Conservation (phyloP, 345 rosid species). For the Corymbia maculata region DNA sequence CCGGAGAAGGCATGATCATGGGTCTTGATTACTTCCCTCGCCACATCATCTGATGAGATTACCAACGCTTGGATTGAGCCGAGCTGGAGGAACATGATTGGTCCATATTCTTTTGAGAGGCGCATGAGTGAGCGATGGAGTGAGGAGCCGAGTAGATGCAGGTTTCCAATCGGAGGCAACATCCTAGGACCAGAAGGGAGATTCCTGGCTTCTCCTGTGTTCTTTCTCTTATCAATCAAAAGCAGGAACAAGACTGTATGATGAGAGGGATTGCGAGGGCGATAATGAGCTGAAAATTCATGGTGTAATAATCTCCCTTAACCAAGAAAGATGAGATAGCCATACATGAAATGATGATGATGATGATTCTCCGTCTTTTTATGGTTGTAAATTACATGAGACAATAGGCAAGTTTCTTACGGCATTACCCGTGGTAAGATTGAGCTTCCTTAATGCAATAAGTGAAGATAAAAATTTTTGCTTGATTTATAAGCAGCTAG, state of each 20-base stretch:
- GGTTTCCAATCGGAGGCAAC: conserved; percentile 29
- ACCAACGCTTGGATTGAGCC: conserved; percentile 26
- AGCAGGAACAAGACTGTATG: background rate
- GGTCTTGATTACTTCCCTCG: conserved; percentile 16
- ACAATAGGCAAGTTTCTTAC: background rate
- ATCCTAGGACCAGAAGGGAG: conserved; percentile 27
- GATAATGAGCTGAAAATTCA: background rate
- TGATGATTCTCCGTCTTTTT: background rate
- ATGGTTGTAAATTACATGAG: background rate
- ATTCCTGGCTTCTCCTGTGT: background rate
- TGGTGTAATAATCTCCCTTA: background rate
- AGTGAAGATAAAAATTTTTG: background rate
- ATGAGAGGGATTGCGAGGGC: background rate
- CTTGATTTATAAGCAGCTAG: background rate
- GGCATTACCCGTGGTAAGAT: background rate
- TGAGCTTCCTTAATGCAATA: background rate
- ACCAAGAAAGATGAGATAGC: background rate
- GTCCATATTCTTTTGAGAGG: conserved; percentile 22
- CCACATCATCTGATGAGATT: conserved; percentile 26
- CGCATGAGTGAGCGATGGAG: conserved; percentile 18
- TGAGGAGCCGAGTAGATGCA: conserved; percentile 14
- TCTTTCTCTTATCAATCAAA: background rate
- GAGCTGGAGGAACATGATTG: conserved; percentile 31
- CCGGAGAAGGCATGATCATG: conserved; percentile 28
- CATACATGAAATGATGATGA: background rate